phyloP scores from a whole-genome alignment of 2,329 filamentous ascomycete genomes.

The Phialocephala subalpina region DNA sequence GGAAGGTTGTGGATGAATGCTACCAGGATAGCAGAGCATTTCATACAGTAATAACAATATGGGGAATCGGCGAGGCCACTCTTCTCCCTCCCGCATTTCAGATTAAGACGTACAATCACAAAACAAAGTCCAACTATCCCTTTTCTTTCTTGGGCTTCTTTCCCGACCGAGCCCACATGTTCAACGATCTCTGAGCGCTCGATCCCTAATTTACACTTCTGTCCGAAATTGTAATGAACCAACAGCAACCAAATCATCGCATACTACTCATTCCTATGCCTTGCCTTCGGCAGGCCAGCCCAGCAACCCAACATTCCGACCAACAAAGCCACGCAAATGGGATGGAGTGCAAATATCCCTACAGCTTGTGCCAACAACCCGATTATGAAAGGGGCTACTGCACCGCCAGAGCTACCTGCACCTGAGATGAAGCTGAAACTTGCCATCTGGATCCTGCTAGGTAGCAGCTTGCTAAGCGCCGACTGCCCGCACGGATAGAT shows the following conservation, averaged over 20 bases:
- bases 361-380: background rate
- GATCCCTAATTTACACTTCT: too few species aligned
- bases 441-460: background rate
- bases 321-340: background rate
- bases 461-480: background rate
- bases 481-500: background rate
- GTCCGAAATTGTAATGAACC: too few species aligned
- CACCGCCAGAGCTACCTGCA: slow-evolving; percentile 5
- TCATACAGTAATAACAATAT: too few species aligned
- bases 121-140: too few species aligned
- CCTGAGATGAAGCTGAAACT: background rate
- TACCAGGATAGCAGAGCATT: too few species aligned
- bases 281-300: background rate
- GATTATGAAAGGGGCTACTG: slow-evolving; percentile 7
- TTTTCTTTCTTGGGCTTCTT: too few species aligned
- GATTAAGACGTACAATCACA: too few species aligned
- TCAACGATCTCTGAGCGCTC: too few species aligned
- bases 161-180: too few species aligned
- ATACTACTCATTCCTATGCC: background rate
- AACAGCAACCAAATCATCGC: too few species aligned
- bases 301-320: background rate
- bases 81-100: too few species aligned
- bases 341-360: background rate
- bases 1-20: background rate
- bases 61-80: too few species aligned